Evolutionary conservation across 192 early-diverging fungal genomes (phyloP), one percentile per base, ranked within the genome.

Genomic region (Dimargaris verticillata): DNA sequence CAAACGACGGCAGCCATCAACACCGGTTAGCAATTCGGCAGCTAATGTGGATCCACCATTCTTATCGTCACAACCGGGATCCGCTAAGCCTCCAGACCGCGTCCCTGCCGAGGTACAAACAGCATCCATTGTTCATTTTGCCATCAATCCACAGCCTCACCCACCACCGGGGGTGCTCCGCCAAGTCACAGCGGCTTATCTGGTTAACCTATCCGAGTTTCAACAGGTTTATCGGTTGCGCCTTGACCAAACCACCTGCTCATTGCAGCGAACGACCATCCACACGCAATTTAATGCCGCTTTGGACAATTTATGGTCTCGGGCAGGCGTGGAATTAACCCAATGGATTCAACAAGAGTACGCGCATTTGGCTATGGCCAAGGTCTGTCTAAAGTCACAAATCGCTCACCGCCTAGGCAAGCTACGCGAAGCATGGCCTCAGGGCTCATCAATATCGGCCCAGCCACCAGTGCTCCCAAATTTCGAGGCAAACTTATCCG

Each of bases 321-420:
- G 33, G 10, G 33, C 11, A 18, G 53, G 26, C 28, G 26, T 28
- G 17, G 33, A 38, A 18, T 38, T 18, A 11, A 14, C 29, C 18
- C 53, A 28, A 7, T 55, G 53, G 53, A 38, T 55, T 28, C 22
- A 55, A 10, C 53, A 55, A 38, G 53, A 55, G 33, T 55, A 55
- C 29, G 18, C 28, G 28, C 53, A 55, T 18, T 6, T 55, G 29
- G 53, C 53, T 26, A 55, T 28, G 28, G 53, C 53, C 28, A 26
- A 38, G 29, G 22, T 55, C 5, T 38, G 18, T 55, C 26, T 55
- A 20, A 55, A 55, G 28, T 33, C 53, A 5, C 53, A 55, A 38
- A 38, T 55, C 25, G 53, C 53, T 6, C 28, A 55, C 10, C 53
- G 53, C 6, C 33, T 55, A 38, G 15, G 9, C 53, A 55, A 28